phyloP scores from a whole-genome alignment of 2,329 filamentous ascomycete species.

The Nothopassalora personata region DNA sequence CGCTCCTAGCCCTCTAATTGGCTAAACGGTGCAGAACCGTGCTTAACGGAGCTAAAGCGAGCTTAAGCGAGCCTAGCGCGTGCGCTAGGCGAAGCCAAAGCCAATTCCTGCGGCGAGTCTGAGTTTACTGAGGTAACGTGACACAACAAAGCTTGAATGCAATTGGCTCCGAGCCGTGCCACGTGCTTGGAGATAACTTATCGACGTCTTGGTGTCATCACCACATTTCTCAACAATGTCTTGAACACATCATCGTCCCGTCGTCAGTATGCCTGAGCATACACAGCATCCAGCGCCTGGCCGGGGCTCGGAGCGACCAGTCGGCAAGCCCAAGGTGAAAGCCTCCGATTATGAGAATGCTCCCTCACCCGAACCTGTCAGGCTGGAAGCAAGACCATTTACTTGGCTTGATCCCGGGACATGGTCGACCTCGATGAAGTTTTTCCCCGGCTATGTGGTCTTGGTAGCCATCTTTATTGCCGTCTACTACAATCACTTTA shows the following conservation, averaged over 20 bases:
- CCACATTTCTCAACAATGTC: not conserved
- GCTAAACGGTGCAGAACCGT: no score
- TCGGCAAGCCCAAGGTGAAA: not conserved
- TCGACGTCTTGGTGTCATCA: not conserved
- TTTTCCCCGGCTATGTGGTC: constrained; percentile 14
- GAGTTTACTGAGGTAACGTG: no score
- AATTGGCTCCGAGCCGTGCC: not conserved
- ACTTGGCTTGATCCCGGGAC: constrained; percentile 21
- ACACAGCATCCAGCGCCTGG: not conserved
- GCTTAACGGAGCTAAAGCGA: no score
- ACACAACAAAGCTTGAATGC: no score
- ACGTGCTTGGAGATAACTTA: not conserved
- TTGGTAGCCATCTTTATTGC: constrained; percentile 15
- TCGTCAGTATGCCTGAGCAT: not conserved
- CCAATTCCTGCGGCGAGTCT: no score
- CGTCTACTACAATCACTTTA: constrained; percentile 15
- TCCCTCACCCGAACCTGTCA: not conserved
- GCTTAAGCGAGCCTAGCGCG: no score
- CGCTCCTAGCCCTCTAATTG: no score
- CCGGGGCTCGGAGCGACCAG: not conserved
- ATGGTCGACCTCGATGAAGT: constrained; percentile 20
- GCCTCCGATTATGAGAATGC: not conserved
- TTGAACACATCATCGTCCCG: not conserved
- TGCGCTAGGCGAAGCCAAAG: no score
- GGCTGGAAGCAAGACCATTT: constrained; percentile 4